A percentile compares a stretch with the other conserved stretches of the same genome.
These are phyloP conservation scores for Eleusine indica DNA, from an alignment of 176 grass and related monocot species.

Conservation along the genomic window DNA sequence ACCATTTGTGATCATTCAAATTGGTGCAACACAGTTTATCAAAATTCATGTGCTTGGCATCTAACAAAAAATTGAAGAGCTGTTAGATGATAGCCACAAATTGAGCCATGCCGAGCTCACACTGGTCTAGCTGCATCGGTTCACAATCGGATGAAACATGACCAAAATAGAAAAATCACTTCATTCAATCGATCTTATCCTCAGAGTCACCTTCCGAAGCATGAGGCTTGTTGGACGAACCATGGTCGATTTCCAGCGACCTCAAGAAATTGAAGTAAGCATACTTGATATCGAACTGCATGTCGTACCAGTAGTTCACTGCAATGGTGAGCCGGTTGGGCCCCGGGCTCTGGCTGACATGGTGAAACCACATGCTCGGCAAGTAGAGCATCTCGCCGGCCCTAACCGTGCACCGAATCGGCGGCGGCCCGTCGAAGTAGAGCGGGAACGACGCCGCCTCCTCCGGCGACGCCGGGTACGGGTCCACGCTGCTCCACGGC, in stretches of 20 bases:
- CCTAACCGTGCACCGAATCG: constrained; percentile 78
- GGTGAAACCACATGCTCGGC: constrained; percentile 99
- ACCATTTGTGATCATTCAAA: constrained; percentile 9
- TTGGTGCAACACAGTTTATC: constrained; percentile 4
- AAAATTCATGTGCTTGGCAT: neutral
- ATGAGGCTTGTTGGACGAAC: neutral
- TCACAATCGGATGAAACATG: neutral
- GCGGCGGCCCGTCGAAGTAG: constrained; percentile 76
- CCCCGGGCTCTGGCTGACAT: constrained; percentile 86
- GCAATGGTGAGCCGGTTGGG: constrained; percentile 82
- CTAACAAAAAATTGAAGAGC: neutral
- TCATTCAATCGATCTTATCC: constrained; percentile 7
- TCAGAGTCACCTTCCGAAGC: constrained; percentile 26
- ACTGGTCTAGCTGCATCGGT: neutral
- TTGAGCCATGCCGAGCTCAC: neutral
- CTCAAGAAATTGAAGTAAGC: constrained; percentile 90
- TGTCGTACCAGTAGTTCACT: constrained; percentile 99
- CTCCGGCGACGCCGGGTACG: constrained; percentile 61
- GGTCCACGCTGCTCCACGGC: constrained; percentile 93
- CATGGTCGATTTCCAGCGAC: constrained; percentile 41
- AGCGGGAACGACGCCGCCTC: constrained; percentile 66
- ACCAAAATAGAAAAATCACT: neutral
- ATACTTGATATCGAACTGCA: constrained; percentile 98
- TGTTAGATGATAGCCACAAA: neutral
- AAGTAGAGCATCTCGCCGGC: constrained; percentile 94